Evolutionary conservation across 306 rosid species (phyloP).

Genomic region (Begonia loranthoides): DNA sequence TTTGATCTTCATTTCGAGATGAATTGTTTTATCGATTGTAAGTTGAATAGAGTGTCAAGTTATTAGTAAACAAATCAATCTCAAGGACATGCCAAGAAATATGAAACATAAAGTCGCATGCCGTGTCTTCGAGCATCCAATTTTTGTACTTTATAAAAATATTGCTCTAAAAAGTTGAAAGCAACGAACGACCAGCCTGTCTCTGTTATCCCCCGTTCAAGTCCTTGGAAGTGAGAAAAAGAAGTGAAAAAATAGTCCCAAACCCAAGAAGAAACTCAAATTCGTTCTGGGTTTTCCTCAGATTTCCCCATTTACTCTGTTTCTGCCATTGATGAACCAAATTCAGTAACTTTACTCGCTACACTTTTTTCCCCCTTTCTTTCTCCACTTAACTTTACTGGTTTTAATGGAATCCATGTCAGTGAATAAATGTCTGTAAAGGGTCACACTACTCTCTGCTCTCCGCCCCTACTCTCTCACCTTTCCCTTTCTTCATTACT

Average conservation of each 20-base stretch:
- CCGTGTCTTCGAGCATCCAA: conserved; percentile 44
- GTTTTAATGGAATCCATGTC: conserved; percentile 56
- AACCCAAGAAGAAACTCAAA: neutral
- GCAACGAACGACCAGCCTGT: conserved; percentile 73
- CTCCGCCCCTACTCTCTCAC: conserved; percentile 11
- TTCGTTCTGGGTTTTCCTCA: conserved; percentile 18
- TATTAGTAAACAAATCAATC: conserved; percentile 22
- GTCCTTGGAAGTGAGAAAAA: conserved; percentile 40
- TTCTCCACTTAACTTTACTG: conserved; percentile 23
- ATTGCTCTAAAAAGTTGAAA: conserved; percentile 51
- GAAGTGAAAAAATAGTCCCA: conserved; percentile 3
- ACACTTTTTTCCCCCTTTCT: conserved; percentile 4
- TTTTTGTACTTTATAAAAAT: conserved; percentile 57
- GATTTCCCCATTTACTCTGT: neutral
- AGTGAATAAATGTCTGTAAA: conserved; percentile 33
- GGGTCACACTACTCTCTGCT: conserved; percentile 13
- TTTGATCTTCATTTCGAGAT: no score
- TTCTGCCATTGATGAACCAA: neutral
- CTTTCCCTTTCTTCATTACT: conserved; percentile 4
- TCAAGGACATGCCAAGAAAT: conserved; percentile 88
- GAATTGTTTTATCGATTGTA: no score
- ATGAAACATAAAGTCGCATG: conserved; percentile 90
- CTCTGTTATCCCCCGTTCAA: conserved; percentile 28
- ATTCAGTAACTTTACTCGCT: conserved; percentile 4
- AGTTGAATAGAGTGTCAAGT: no score